Evolutionary conservation across 176 grass and related monocot species (phyloP).

Genomic region (Themeda triandra): DNA sequence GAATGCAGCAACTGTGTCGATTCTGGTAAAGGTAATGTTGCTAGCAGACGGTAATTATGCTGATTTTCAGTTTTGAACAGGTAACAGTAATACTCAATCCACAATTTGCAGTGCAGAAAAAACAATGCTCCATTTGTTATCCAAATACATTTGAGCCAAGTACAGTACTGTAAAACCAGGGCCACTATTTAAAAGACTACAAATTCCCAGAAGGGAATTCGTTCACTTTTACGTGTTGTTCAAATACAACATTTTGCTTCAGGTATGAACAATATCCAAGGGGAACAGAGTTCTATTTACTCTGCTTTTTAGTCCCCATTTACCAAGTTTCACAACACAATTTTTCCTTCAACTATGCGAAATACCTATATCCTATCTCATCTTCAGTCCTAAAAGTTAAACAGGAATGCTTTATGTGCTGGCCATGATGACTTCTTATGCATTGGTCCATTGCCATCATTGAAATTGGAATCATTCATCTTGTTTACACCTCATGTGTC

Average conservation of each 20-base stretch:
- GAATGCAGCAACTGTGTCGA: background rate
- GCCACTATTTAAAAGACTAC: background rate
- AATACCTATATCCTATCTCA: background rate
- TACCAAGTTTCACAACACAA: background rate
- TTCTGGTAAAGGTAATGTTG: too few species aligned
- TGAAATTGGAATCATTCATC: background rate
- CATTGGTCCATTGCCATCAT: background rate
- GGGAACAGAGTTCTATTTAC: background rate
- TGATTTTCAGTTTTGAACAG: background rate
- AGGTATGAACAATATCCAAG: background rate
- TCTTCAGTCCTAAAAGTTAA: background rate
- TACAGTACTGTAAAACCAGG: background rate
- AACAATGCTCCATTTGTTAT: background rate
- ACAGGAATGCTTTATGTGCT: background rate
- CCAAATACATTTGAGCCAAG: background rate
- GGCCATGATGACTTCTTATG: background rate
- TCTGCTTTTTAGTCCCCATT: background rate
- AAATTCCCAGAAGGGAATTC: background rate
- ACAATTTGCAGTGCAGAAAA: too few species aligned
- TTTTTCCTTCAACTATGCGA: background rate
- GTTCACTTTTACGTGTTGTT: background rate
- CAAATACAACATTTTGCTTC: background rate
- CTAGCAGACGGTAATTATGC: background rate
- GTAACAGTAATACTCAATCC: background rate
- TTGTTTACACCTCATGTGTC: conserved; percentile 1